Conservation (phyloP, 495 filamentous ascomycete genomes). For the Podospora comata region DNA sequence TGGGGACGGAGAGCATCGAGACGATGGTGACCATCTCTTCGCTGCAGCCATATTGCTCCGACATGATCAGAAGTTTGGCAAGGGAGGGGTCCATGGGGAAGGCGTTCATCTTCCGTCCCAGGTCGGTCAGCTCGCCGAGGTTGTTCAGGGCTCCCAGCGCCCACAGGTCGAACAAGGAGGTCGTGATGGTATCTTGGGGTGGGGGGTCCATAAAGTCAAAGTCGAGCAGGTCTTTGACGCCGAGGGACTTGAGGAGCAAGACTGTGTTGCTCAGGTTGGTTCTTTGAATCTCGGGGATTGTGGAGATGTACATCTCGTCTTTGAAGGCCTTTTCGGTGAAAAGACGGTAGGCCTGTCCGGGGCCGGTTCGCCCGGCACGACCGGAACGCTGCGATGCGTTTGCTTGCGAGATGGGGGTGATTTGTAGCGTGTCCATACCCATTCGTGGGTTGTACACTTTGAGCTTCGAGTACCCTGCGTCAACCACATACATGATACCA, state of each 20-base stretch:
- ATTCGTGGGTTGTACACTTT: conserved; percentile 98
- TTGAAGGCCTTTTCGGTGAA: conserved; percentile 94
- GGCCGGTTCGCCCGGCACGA: conserved; percentile 90
- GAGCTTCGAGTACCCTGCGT: conserved; percentile 92
- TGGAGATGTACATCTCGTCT: conserved; percentile 95
- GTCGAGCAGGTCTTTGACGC: conserved; percentile 90
- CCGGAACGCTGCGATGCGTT: conserved; percentile 93
- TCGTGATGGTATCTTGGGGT: conserved; percentile 96
- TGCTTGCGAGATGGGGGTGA: conserved; percentile 96
- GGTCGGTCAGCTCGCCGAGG: conserved; percentile 81
- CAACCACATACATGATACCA: conserved; percentile 99
- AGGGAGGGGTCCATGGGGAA: conserved; percentile 97
- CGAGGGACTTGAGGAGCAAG: conserved; percentile 87
- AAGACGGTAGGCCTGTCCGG: conserved; percentile 90
- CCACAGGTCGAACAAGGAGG: conserved; percentile 97
- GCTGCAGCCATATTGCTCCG: conserved; percentile 81
- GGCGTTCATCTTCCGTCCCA: conserved; percentile 90
- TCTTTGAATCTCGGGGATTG: conserved; percentile 96
- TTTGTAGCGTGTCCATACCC: conserved; percentile 99
- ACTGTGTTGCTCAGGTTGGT: conserved; percentile 96
- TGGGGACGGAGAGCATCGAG: conserved; percentile 95
- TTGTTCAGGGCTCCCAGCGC: conserved; percentile 91
- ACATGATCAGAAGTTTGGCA: conserved; percentile 89
- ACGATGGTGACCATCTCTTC: conserved; percentile 99
- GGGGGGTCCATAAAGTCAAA: conserved; percentile 99